A percentile compares a stretch with the other conserved stretches of the same genome.
Evolutionary conservation across 2,329 filamentous ascomycete species (phyloP).

Genomic region (Aspergillus ochraceus): DNA sequence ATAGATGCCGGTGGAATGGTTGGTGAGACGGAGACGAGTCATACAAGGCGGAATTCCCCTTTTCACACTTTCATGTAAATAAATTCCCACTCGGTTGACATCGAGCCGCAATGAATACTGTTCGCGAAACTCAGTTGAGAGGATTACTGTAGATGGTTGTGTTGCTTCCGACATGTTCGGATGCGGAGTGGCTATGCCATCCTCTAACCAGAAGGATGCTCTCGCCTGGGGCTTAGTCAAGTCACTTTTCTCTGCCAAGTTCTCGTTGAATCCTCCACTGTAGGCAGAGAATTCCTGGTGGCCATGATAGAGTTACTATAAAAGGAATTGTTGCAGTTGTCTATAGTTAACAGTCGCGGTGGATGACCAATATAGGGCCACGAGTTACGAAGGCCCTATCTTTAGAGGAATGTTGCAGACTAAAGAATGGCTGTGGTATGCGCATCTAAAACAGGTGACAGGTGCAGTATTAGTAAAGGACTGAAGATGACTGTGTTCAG

Average conservation of each 20-base stretch:
- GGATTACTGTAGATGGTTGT: background rate
- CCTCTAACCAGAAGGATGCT: background rate
- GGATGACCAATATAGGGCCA: background rate
- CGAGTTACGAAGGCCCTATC: background rate
- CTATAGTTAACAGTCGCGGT: background rate
- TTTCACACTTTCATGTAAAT: background rate
- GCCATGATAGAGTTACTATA: background rate
- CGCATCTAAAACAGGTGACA: background rate
- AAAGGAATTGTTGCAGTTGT: background rate
- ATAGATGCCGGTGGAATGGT: background rate
- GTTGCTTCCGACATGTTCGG: background rate
- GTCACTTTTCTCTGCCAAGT: background rate
- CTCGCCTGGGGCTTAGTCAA: background rate
- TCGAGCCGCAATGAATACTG: background rate
- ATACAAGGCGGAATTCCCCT: background rate
- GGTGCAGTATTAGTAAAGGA: background rate
- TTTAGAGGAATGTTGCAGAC: background rate
- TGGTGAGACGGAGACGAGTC: background rate
- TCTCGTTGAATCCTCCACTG: background rate
- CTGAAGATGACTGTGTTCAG: background rate
- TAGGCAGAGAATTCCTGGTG: background rate
- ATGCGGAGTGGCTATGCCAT: constrained; percentile 6
- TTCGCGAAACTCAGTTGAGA: background rate
- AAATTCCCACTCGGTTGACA: background rate
- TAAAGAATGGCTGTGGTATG: background rate